Evolutionary conservation across 2,329 filamentous ascomycete genomes (phyloP), one percentile per base, ranked within the genome.

Genomic region (Stemphylium lycopersici): DNA sequence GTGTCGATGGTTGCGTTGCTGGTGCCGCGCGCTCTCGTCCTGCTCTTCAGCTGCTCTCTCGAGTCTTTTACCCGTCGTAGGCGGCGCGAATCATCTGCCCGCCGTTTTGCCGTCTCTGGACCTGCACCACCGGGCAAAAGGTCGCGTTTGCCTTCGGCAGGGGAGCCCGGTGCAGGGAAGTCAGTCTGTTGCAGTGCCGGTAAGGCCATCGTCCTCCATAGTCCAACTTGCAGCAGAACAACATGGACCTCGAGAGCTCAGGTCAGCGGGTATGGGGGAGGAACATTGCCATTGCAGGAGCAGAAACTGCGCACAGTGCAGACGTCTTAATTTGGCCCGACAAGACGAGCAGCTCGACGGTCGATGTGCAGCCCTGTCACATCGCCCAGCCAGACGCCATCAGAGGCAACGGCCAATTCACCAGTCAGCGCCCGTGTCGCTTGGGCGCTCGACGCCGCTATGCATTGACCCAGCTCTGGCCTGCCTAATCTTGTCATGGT

Each of bases 41-140:
- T 55, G 37, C 65, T 70, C 52, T 74, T 73, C 50, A 76, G 61
- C 56, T 75, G 68, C 57, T 76, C 73, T 41, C 63, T 66, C 51
- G 69, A 74, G 65, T 76, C 70, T 57, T 77, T 76, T 2, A 71
- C 71, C 34, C 69, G 59, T 34, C 72, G 68, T 56, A 74, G 65
- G 56, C 69, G 67, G 55, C 69, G 71, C 49, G 63, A 53, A 46
- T 68, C 65, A 41, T 71, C 67, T 24, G 62, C 58, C 55, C 70
- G 67, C 47, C 65, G 63, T 58, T 69, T 70, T 48, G 65, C 60
- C 16, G 62, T 63, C 55, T 66, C 63, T 58, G 71, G 58, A 45
- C 29, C 42, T 20, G 49, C 48, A 18, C 38, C 59, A 11, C 61
- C 65, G 54, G 64, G 59, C 58, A 68, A 44, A 42, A 66, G 37